phyloP scores from a whole-genome alignment of 176 grass and related monocot genomes.

The Bonia amplexicaulis region DNA sequence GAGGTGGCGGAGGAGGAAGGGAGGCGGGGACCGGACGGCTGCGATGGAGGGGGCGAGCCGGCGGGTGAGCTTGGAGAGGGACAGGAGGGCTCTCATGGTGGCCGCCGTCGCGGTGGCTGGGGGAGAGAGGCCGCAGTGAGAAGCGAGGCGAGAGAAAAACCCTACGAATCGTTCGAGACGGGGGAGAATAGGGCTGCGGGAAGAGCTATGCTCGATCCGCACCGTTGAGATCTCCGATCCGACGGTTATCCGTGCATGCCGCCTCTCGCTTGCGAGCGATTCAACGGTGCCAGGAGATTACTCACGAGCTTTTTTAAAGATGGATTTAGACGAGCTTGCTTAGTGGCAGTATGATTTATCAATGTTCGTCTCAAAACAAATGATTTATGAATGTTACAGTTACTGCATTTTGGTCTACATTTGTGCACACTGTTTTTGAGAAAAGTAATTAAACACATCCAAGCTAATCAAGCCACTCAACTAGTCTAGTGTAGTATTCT shows the following conservation, averaged over 20 bases:
- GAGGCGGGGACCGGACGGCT: not conserved
- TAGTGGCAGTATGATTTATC: too few relatives aligned
- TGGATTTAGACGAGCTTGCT: too few relatives aligned
- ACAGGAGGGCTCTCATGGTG: conserved; percentile 70
- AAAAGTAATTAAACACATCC: too few relatives aligned
- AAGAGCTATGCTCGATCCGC: not conserved
- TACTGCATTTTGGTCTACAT: too few relatives aligned
- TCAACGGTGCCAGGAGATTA: not conserved
- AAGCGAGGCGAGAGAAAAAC: conserved; percentile 19
- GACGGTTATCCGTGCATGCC: not conserved
- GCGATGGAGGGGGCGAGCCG: conserved; percentile 35
- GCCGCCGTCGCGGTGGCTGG: conserved; percentile 7
- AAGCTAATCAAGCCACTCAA: not conserved
- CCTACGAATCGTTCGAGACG: conserved; percentile 12
- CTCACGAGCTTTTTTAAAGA: not conserved
- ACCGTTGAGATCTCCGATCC: conserved; percentile 1
- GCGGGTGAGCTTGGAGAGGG: conserved; percentile 46
- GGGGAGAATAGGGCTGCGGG: not conserved
- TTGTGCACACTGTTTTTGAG: too few relatives aligned
- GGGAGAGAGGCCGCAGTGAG: not conserved
- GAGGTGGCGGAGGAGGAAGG: conserved; percentile 20
- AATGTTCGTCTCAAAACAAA: too few relatives aligned
- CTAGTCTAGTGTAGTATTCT: not conserved
- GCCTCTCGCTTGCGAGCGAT: not conserved
- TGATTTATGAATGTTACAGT: too few relatives aligned